Conservation (phyloP, 129 eudicot species). For the Flaveria sonorensis region DNA sequence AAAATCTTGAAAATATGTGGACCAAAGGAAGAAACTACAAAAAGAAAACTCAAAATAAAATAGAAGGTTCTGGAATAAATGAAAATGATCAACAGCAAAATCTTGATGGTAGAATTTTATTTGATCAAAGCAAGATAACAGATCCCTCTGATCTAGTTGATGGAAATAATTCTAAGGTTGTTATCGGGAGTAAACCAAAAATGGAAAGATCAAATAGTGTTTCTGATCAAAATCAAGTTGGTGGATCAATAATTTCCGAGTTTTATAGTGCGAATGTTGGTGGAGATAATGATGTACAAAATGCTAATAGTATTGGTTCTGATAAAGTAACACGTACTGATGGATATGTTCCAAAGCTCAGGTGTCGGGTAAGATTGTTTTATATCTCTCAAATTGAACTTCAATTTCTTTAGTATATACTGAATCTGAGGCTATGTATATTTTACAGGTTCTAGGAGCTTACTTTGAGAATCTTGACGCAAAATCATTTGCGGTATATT, state of each 20-base stretch:
- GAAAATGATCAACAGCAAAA: slow-evolving; percentile 36
- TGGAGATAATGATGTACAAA: slow-evolving; percentile 36
- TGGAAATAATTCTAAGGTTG: slow-evolving; percentile 22
- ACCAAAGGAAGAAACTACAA: slow-evolving; percentile 87
- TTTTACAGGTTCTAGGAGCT: slow-evolving; percentile 87
- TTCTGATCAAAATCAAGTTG: slow-evolving; percentile 51
- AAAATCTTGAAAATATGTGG: slow-evolving; percentile 99
- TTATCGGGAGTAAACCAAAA: slow-evolving; percentile 49
- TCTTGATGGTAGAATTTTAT: slow-evolving; percentile 27
- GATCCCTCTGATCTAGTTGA: slow-evolving; percentile 20
- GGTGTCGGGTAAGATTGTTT: slow-evolving; percentile 66
- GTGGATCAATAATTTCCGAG: slow-evolving; percentile 68
- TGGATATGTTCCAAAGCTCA: slow-evolving; percentile 68
- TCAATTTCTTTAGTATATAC: not conserved
- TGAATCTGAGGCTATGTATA: slow-evolving; percentile 22
- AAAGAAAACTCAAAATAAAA: slow-evolving; percentile 57
- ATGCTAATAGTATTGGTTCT: slow-evolving; percentile 35
- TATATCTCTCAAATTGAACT: not conserved
- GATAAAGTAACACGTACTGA: slow-evolving; percentile 53
- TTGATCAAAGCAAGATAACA: slow-evolving; percentile 32
- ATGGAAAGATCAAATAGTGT: slow-evolving; percentile 68
- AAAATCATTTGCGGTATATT: slow-evolving; percentile 92
- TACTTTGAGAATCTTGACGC: slow-evolving; percentile 87
- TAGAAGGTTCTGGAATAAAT: slow-evolving; percentile 28
- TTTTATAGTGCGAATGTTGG: slow-evolving; percentile 57